Conservation (phyloP, 208 protist species). For the Acanthamoeba sp. region DNA sequence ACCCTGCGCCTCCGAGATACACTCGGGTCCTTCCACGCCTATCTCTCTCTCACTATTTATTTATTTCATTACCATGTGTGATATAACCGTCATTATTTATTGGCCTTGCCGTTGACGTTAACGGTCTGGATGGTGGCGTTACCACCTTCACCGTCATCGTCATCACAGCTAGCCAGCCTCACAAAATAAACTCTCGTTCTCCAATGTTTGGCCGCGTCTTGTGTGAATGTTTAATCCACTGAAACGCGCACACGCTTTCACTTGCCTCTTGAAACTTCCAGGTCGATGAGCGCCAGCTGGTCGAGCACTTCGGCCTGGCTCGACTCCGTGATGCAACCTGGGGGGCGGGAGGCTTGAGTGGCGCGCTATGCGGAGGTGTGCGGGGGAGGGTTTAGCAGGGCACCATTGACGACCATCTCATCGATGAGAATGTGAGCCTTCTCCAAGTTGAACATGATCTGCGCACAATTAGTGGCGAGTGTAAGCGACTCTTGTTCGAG, state of each 20-base stretch:
- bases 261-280: constrained; percentile 28
- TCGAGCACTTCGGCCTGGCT: constrained; percentile 92
- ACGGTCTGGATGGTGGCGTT: too few species aligned
- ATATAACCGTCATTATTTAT: too few species aligned
- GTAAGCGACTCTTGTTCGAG: too few species aligned
- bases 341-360: not conserved
- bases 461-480: not conserved
- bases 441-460: constrained; percentile 95
- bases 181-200: too few species aligned
- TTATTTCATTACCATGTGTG: too few species aligned
- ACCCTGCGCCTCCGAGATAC: too few species aligned
- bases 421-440: constrained; percentile 95
- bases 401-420: constrained; percentile 94
- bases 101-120: too few species aligned
- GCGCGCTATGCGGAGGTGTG: not conserved
- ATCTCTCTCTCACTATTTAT: not conserved
- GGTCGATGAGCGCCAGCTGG: constrained; percentile 88
- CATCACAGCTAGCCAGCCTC: too few species aligned
- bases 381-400: not conserved
- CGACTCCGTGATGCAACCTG: constrained; percentile 90
- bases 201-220: too few species aligned
- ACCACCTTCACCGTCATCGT: too few species aligned
- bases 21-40: not conserved
- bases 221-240: too few species aligned
- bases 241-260: not conserved